Evolutionary conservation across 2,329 filamentous ascomycete species (phyloP), one percentile per base, ranked within the genome.

Genomic region (Cordyceps tenuipes): DNA sequence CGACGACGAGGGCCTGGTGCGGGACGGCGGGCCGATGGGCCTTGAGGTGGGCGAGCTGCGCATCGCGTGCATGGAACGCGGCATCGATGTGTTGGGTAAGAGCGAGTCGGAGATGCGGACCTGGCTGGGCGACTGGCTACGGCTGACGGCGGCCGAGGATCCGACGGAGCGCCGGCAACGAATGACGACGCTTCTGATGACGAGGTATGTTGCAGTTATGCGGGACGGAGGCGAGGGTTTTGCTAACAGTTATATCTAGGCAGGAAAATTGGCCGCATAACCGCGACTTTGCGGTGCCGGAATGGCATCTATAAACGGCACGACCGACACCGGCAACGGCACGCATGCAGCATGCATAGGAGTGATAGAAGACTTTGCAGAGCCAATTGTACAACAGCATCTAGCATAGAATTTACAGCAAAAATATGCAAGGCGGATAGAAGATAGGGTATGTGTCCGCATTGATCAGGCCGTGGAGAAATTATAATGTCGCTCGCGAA

Each of bases 31-130:
- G 0, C 68, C 69, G 9, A 67, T 67, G 57, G 79, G 73, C 23
- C 74, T 95, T 66, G 80, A 80, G 64, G 73, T 73, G 8, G 81
- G 82, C 44, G 90, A 95, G 76, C 74, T 91, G 21, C 74, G 76
- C 62, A 79, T 90, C 62, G 90, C 90, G 15, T 88, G 88, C 66
- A 79, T 84, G 61, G 88, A 91, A 64, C 79, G 88, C 15, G 89
- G 87, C 0, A 77, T 88, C 41, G 75, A 83, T 65, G 78, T 83
- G 10, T 64, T 83, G 29, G 79, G 74, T 3, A 79, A 80, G 61
- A 82, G 81, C 23, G 84, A 89, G 66, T 71, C 73, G 1, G 81
- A 83, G 62, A 67, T 91, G 64, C 72, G 79, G 62, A 68, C 67
- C 9, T 67, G 72, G 65, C 68, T 84, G 48, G 72, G 69, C 23